Evolutionary conservation across 352 stramenopile genomes (phyloP), one percentile per base, ranked within the genome.

Genomic region (Globisporangium nunn): DNA sequence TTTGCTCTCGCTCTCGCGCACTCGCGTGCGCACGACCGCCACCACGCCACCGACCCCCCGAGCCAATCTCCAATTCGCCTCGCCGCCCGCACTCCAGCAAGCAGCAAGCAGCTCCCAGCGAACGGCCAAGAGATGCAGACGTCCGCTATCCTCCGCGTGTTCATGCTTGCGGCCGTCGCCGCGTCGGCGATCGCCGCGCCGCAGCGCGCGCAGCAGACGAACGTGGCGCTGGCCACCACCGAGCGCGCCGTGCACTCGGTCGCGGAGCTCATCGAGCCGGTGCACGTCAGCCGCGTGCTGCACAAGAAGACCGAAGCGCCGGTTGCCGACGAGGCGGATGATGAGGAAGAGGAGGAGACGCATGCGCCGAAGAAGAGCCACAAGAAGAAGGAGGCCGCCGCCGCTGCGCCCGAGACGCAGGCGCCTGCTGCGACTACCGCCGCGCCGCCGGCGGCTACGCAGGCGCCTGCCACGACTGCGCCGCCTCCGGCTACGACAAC

Each of bases 51-150:
- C 62, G 52, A 75, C n/a, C n/a, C 7, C 14, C 43, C 44, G 44
- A 49, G 44, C 44, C 75, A 85, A 82, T 75, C 72, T 71, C 63
- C 61, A 85, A 82, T 82, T 85, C 59, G 52, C 59, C 49, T 49
- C 59, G 59, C 47, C n/a, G 50, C 18, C 51, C 50, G 15, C 46
- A 60, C 58, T 28, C 39, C 56, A 50, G 43, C 56, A 65, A 52
- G 31, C 50, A 66, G 8, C 50, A 53, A 41, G 43, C 43, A 29
- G 17, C 18, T 14, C 17, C n/a, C 44, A 31, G n/a, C 18, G 43
- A n/a, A 55, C 51, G 40, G 23, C 23, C 23, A 14, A 52, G 74
- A 15, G n/a, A 91, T 91, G 81, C 74, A 71, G 57, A 79, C 81
- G 56, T 73, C 72, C 28, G 59, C 59, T 61, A 62, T 85, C 52